Evolutionary conservation across 495 filamentous ascomycete species (phyloP), one percentile per base, ranked within the genome.

Genomic region (Bacidia rubella): DNA sequence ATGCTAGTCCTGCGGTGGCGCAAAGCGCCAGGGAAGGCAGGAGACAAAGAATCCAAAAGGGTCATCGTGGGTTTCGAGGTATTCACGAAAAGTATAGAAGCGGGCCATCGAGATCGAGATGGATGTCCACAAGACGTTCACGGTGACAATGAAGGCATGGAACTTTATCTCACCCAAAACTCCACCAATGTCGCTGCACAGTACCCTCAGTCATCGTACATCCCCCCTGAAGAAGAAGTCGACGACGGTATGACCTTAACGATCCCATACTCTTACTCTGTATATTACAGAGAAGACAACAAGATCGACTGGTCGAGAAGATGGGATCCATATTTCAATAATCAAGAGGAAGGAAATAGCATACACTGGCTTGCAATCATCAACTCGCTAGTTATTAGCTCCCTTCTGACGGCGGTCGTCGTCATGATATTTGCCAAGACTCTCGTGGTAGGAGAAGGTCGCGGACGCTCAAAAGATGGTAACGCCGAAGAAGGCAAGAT

Each of bases 311-410:
- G 90, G 90, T 73, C 73, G 43, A 85, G 81, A 54, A 79, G 90
- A 44, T 96, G 90, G 90, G 87, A 95, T 59, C 69, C 93, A 24
- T 96, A 95, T 61, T 95, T 96, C 66, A 86, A 85, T 49, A 90
- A 94, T 63, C 86, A 90, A 62, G 85, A 87, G 51, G 86, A 90
- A 49, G 84, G 86, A 42, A 82, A 80, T 25, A 82, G 80, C 60
- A 85, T 93, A 24, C 90, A 95, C 60, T 96, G 90, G 89, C 68
- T 95, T 39, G 89, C 90, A 24, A 94, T 96, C 56, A 66, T 93
- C 58, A 95, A 95, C 68, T 95, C 90, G 1, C 62, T 95, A 56
- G 81, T 87, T 47, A 96, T 96, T 55, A 85, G 82, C 32, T 82
- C 83, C 22, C 74, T 92, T 4, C 73, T 96, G 15, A 88, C 85